phyloP scores from a whole-genome alignment of 352 stramenopile species.

The Globisporangium sylvaticum region DNA sequence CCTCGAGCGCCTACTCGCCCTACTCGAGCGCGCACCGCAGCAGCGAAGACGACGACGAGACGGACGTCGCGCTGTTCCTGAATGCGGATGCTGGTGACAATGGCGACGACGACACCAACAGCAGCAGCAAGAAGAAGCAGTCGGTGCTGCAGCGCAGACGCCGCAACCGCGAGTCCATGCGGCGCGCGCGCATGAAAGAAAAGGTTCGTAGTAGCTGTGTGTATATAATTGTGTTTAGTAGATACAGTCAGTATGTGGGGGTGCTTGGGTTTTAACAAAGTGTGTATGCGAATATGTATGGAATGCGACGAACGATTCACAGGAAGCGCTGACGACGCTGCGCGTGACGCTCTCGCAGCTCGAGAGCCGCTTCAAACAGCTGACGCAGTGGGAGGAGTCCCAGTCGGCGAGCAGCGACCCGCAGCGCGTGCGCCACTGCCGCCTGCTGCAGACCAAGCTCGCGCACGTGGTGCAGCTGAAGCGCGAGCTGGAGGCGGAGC shows the following conservation, averaged over 20 bases:
- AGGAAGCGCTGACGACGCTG: conserved; percentile 26
- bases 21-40: conserved; percentile 1
- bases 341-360: conserved; percentile 21
- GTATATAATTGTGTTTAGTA: neutral
- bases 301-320: neutral
- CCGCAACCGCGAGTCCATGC: conserved; percentile 34
- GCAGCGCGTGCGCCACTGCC: conserved; percentile 10
- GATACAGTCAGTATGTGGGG: neutral
- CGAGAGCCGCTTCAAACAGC: conserved; percentile 18
- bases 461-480: conserved; percentile 26
- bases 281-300: neutral
- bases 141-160: conserved; percentile 19
- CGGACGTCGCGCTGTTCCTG: neutral
- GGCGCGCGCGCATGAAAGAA: conserved; percentile 22
- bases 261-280: neutral
- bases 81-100: neutral
- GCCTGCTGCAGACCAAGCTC: conserved; percentile 17
- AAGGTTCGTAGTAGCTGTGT: conserved; percentile 13
- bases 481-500: conserved; percentile 26
- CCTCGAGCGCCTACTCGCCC: neutral
- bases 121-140: conserved; percentile 1
- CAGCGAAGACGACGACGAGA: conserved; percentile 7
- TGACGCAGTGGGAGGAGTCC: conserved; percentile 12
- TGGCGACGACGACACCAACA: neutral
- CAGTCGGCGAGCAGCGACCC: conserved; percentile 4